Evolutionary conservation across 73 alveolate species (phyloP).

Genomic region (Tetrahymena malaccensis): DNA sequence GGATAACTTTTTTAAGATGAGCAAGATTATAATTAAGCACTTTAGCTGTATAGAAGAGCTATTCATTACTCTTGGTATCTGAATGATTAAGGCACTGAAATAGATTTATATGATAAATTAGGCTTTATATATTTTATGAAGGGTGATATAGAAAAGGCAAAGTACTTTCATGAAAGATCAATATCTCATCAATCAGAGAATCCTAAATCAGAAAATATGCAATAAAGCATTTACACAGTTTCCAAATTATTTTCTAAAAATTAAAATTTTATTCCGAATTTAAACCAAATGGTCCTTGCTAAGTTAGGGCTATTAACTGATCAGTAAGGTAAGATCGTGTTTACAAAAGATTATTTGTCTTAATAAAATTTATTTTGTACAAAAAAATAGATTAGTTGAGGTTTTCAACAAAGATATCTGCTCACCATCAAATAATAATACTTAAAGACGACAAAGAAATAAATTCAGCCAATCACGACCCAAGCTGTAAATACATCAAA

Average conservation of each 20-base stretch:
- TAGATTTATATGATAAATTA: background rate
- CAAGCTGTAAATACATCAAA: background rate
- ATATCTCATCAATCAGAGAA: background rate
- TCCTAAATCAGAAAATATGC: background rate
- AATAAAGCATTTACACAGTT: background rate
- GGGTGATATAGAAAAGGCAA: background rate
- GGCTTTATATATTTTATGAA: background rate
- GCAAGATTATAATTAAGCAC: background rate
- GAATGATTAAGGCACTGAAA: background rate
- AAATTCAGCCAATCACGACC: background rate
- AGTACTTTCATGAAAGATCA: background rate
- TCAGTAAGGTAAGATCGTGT: background rate
- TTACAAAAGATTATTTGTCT: background rate
- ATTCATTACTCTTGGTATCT: background rate
- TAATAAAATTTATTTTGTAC: background rate
- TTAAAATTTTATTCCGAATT: background rate
- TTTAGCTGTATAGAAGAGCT: background rate
- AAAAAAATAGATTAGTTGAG: background rate
- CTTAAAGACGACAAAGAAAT: background rate
- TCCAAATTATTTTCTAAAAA: background rate
- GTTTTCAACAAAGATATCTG: background rate
- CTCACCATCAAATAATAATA: background rate
- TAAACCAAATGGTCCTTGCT: background rate
- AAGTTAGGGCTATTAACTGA: background rate
- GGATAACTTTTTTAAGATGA: background rate